Percentiles rank a stretch among this genome's conserved stretches.
phyloP scores from a whole-genome alignment of 345 rosid genomes.

The Corchorus capsularis region DNA sequence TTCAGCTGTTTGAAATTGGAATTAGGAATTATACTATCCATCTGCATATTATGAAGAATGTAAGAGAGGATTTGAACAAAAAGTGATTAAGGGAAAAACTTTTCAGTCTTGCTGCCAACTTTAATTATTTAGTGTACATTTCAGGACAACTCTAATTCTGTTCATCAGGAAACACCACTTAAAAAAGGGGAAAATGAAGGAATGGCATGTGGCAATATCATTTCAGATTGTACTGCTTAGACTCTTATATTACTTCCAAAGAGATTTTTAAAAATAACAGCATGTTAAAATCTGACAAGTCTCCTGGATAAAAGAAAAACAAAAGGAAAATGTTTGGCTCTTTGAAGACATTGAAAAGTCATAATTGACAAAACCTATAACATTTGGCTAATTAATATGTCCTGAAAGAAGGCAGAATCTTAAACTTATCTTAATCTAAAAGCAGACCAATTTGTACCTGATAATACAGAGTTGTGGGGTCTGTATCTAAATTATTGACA shows the following conservation, averaged over 20 bases:
- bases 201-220: neutral
- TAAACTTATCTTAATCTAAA: conserved; percentile 7
- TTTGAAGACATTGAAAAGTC: neutral
- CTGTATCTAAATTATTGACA: conserved; percentile 32
- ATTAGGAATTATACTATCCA: no score
- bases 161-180: neutral
- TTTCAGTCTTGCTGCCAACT: neutral
- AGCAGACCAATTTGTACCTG: conserved; percentile 13
- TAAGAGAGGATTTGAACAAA: no score
- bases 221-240: neutral
- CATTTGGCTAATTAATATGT: neutral
- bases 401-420: neutral
- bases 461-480: conserved; percentile 24
- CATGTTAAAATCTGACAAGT: conserved; percentile 2
- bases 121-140: neutral
- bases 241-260: neutral
- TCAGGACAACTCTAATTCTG: neutral
- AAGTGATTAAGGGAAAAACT: neutral
- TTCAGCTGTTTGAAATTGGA: no score
- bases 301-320: neutral
- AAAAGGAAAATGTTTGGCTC: neutral
- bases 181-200: neutral
- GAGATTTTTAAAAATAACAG: neutral
- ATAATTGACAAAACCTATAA: neutral
- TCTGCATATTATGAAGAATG: neutral